phyloP scores from a whole-genome alignment of 2,329 filamentous ascomycete species.

The Rutstroemia sp. region DNA sequence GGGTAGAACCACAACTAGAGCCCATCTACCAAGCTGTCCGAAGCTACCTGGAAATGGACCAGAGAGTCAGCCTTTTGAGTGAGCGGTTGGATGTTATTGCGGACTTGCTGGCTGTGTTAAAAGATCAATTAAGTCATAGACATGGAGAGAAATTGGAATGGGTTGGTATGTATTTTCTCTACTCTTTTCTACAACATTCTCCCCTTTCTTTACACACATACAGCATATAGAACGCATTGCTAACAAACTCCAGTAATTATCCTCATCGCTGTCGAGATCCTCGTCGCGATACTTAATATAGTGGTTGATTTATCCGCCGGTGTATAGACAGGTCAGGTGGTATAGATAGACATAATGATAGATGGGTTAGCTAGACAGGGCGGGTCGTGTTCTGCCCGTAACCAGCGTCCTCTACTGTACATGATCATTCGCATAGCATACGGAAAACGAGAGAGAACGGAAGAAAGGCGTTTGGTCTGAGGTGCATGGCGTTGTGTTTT shows the following conservation, averaged over 20 bases:
- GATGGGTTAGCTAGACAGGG: too few relatives aligned
- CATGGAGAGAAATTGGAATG: constrained; percentile 85
- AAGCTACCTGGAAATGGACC: constrained; percentile 97
- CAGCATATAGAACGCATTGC: neutral
- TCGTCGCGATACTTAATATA: constrained; percentile 90
- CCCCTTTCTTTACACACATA: neutral
- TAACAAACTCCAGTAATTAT: constrained; percentile 63
- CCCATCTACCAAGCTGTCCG: constrained; percentile 93
- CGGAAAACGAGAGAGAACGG: too few relatives aligned
- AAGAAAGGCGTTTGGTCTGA: too few relatives aligned
- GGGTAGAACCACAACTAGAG: constrained; percentile 94
- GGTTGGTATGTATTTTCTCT: constrained; percentile 60
- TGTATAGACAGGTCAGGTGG: constrained; percentile 12
- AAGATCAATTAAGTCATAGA: constrained; percentile 90
- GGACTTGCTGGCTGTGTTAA: constrained; percentile 84
- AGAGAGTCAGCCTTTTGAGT: constrained; percentile 80
- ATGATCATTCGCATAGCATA: too few relatives aligned
- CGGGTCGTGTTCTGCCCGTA: too few relatives aligned
- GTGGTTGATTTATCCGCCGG: constrained; percentile 84
- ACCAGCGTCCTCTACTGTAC: too few relatives aligned
- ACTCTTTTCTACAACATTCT: neutral
- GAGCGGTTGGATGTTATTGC: constrained; percentile 90
- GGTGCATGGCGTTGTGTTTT: too few relatives aligned
- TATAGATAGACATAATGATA: too few relatives aligned
- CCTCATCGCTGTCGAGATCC: constrained; percentile 89